phyloP scores from a whole-genome alignment of 192 early-diverging fungal species.

The Coemansia sp. region DNA sequence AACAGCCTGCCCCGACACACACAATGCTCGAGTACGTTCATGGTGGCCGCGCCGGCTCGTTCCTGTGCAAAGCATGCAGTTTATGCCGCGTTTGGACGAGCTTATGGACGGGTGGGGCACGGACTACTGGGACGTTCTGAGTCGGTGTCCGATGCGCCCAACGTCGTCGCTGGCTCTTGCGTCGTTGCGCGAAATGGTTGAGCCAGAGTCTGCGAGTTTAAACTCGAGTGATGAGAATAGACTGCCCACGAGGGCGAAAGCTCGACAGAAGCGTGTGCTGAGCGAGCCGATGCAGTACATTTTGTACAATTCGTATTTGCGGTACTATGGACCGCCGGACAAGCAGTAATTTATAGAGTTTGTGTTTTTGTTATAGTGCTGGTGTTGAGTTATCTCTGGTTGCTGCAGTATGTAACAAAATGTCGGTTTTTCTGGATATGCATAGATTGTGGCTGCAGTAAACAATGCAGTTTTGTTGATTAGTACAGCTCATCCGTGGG shows the following conservation, averaged over 20 bases:
- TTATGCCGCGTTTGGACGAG: constrained; percentile 39
- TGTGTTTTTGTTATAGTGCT: background rate
- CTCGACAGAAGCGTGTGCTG: constrained; percentile 26
- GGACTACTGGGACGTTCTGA: constrained; percentile 48
- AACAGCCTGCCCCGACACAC: constrained; percentile 9
- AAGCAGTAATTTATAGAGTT: constrained; percentile 6
- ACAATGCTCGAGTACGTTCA: constrained; percentile 1
- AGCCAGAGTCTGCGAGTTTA: background rate
- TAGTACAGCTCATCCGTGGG: too few relatives aligned
- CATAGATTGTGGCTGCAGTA: too few relatives aligned
- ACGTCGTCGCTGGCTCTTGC: constrained; percentile 43
- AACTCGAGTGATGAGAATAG: too few relatives aligned
- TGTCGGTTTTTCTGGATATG: too few relatives aligned
- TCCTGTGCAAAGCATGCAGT: constrained; percentile 51
- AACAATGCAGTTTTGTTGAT: too few relatives aligned
- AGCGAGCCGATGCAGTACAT: constrained; percentile 55
- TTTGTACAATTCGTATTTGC: constrained; percentile 49
- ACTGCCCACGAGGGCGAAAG: background rate
- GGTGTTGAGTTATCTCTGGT: too few relatives aligned
- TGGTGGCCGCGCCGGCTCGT: constrained; percentile 48
- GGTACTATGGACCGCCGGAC: constrained; percentile 47
- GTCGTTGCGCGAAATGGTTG: constrained; percentile 40
- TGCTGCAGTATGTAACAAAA: too few relatives aligned
- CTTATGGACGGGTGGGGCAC: background rate
- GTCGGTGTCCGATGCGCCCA: constrained; percentile 45